Percentiles rank a stretch among this genome's conserved stretches.
Conservation (phyloP, 2,329 filamentous ascomycete species). For the Sclerotinia borealis region DNA sequence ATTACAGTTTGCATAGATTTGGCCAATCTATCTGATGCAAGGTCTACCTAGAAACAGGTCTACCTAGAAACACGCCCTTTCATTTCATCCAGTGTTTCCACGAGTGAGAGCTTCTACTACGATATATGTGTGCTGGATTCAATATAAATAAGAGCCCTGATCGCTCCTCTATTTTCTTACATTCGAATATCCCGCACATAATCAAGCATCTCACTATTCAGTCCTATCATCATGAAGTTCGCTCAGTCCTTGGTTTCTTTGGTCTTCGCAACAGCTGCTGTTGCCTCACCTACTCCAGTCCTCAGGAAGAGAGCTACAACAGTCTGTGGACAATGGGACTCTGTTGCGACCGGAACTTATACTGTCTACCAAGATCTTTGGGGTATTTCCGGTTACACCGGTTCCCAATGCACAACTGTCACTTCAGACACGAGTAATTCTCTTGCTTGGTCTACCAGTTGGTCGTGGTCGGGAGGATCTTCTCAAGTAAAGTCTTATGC, state of each 20-base stretch:
- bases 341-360: slow-evolving; percentile 29
- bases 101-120: not conserved
- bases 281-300: slow-evolving; percentile 17
- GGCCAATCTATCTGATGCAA: not conserved
- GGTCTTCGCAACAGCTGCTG: slow-evolving; percentile 6
- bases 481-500: slow-evolving; percentile 39
- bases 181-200: not conserved
- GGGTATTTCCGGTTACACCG: not conserved
- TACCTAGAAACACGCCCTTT: not conserved
- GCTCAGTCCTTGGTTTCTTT: slow-evolving; percentile 11
- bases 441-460: slow-evolving; percentile 37
- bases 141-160: not conserved
- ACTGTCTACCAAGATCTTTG: slow-evolving; percentile 36
- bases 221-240: slow-evolving; percentile 16
- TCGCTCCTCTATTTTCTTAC: not conserved
- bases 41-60: not conserved
- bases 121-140: not conserved
- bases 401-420: slow-evolving; percentile 36
- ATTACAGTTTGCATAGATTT: not conserved
- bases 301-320: slow-evolving; percentile 34
- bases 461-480: slow-evolving; percentile 35
- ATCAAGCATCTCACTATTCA: not conserved
- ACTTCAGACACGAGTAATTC: slow-evolving; percentile 31
- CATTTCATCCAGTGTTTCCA: not conserved
- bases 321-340: slow-evolving; percentile 26